Evolutionary conservation across 2,329 filamentous ascomycete species (phyloP).

Genomic region (Fusarium sambucinum): DNA sequence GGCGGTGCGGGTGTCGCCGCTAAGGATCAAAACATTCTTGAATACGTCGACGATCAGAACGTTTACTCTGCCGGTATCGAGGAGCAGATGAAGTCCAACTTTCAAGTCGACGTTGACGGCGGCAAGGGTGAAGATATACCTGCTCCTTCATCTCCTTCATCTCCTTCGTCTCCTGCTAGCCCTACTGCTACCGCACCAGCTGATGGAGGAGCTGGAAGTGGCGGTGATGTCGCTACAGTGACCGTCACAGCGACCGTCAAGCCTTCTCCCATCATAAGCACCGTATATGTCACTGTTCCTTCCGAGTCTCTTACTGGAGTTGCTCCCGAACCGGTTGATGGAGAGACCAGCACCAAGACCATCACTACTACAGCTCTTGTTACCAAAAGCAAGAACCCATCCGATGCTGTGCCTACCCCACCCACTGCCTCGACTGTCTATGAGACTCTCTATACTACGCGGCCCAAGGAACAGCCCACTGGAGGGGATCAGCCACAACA

Average conservation of each 20-base stretch:
- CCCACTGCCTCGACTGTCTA: conserved; percentile 36
- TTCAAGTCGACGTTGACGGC: conserved; percentile 57
- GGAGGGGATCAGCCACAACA: conserved; percentile 15
- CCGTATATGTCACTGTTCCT: conserved; percentile 54
- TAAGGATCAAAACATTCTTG: conserved; percentile 41
- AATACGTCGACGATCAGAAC: conserved; percentile 55
- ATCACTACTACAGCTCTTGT: conserved; percentile 41
- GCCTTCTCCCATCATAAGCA: conserved; percentile 55
- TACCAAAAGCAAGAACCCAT: conserved; percentile 27
- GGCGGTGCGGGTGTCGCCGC: conserved; percentile 42
- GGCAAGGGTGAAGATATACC: conserved; percentile 34
- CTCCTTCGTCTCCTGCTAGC: conserved; percentile 34
- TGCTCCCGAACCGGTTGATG: conserved; percentile 18
- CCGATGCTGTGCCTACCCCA: conserved; percentile 19
- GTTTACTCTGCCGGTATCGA: conserved; percentile 60
- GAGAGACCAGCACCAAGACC: conserved; percentile 38
- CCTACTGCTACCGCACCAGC: conserved; percentile 28
- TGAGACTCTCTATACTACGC: conserved; percentile 38
- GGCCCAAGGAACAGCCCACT: conserved; percentile 26
- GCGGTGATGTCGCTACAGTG: conserved; percentile 44
- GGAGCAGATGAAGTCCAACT: conserved; percentile 60
- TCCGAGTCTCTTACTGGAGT: conserved; percentile 34
- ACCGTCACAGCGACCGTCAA: conserved; percentile 56
- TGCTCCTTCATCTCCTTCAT: conserved; percentile 28
- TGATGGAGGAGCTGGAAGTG: conserved; percentile 26